Conservation (phyloP, 352 stramenopile genomes). For the Phytophthora multivora region DNA sequence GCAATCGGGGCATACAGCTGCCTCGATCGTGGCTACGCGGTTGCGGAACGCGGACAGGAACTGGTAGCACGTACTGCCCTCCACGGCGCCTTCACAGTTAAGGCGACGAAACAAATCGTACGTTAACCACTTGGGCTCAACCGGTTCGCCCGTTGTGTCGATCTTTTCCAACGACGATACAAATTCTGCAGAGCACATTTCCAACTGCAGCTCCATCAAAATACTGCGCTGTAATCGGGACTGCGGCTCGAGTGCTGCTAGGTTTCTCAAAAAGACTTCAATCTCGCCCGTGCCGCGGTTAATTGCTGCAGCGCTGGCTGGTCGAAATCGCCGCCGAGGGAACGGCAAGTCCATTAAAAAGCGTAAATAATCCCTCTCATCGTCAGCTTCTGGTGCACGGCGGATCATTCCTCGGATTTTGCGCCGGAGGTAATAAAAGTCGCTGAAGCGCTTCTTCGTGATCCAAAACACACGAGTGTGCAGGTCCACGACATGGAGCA, state of each 20-base stretch:
- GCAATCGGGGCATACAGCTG: slow-evolving; percentile 58
- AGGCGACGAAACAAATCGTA: slow-evolving; percentile 80
- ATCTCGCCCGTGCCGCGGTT: slow-evolving; percentile 60
- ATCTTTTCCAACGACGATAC: slow-evolving; percentile 78
- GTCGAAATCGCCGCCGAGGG: slow-evolving; percentile 61
- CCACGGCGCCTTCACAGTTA: slow-evolving; percentile 64
- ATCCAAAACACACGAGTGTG: slow-evolving; percentile 88
- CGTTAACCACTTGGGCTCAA: slow-evolving; percentile 77
- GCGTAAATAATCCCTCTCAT: slow-evolving; percentile 68
- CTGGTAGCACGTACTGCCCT: slow-evolving; percentile 79
- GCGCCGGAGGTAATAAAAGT: slow-evolving; percentile 72
- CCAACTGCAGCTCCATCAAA: slow-evolving; percentile 66
- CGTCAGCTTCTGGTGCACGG: slow-evolving; percentile 28
- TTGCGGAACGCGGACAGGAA: slow-evolving; percentile 81
- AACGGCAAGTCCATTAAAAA: slow-evolving; percentile 80
- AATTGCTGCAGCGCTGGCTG: slow-evolving; percentile 48
- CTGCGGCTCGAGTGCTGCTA: slow-evolving; percentile 67
- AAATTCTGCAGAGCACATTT: slow-evolving; percentile 81
- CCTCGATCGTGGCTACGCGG: slow-evolving; percentile 66
- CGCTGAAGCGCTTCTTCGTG: slow-evolving; percentile 79
- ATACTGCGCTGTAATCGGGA: slow-evolving; percentile 61
- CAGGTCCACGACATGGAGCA: slow-evolving; percentile 76
- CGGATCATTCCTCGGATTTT: slow-evolving; percentile 64
- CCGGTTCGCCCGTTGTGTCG: slow-evolving; percentile 61
- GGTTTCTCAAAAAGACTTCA: slow-evolving; percentile 76